Evolutionary conservation across 2,329 filamentous ascomycete species (phyloP).

Genomic region (Thelonectria discophora): DNA sequence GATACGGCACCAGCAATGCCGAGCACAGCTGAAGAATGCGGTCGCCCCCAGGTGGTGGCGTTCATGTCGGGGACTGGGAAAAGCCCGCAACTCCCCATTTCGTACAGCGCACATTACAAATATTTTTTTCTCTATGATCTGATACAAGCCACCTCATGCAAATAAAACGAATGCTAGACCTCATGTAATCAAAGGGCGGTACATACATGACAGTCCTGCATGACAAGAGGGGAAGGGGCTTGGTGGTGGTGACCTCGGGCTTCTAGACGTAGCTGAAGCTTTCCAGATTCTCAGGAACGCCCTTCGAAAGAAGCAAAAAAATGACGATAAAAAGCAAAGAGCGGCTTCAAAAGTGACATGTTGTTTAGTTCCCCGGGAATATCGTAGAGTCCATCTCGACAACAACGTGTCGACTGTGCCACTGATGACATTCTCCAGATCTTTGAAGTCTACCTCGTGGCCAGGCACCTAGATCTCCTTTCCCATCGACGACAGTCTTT

Average conservation of each 20-base stretch:
- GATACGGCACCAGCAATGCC: background rate
- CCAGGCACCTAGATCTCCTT: too few relatives aligned
- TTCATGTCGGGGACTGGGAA: background rate
- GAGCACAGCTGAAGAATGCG: background rate
- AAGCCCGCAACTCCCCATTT: background rate
- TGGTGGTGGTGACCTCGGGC: background rate
- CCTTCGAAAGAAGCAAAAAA: slow-evolving; percentile 2
- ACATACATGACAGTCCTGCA: background rate
- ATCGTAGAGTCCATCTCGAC: background rate
- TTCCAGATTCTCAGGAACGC: slow-evolving; percentile 1
- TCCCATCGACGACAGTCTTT: background rate
- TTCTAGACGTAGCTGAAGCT: background rate
- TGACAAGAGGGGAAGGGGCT: background rate
- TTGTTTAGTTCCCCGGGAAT: background rate
- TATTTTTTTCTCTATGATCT: background rate
- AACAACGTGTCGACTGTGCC: too few relatives aligned
- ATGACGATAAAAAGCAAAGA: background rate
- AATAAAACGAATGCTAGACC: background rate
- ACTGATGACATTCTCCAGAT: background rate
- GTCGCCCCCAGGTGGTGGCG: background rate
- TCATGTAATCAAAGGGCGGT: background rate
- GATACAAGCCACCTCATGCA: background rate
- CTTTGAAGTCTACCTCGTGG: too few relatives aligned
- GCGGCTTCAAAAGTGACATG: background rate
- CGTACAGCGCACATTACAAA: background rate